Evolutionary conservation across 495 filamentous ascomycete genomes (phyloP).

Genomic region (Podospora pseudocomata): DNA sequence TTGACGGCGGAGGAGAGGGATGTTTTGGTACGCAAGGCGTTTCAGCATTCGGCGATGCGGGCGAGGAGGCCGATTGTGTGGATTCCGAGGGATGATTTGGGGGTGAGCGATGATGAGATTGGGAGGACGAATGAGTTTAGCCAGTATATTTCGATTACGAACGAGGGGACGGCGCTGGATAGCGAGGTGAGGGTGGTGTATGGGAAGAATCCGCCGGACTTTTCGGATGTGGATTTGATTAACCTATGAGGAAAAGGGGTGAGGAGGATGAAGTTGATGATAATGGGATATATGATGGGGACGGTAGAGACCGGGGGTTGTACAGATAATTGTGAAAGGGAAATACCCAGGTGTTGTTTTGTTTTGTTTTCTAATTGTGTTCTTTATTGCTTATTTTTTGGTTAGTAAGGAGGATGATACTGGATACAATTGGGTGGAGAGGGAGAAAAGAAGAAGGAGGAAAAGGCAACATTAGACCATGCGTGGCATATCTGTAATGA

Average conservation of each 20-base stretch:
- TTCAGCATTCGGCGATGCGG: conserved; percentile 84
- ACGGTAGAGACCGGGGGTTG: neutral
- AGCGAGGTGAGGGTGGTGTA: conserved; percentile 83
- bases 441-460: neutral
- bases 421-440: neutral
- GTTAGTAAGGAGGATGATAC: neutral
- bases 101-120: conserved; percentile 89
- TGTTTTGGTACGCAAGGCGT: conserved; percentile 78
- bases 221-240: conserved; percentile 86
- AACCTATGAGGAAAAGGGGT: conserved; percentile 54
- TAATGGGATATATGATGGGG: neutral
- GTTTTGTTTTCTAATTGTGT: neutral
- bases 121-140: conserved; percentile 70
- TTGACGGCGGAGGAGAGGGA: conserved; percentile 89
- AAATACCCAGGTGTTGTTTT: neutral
- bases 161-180: conserved; percentile 84
- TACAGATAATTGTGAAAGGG: neutral
- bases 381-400: neutral
- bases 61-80: conserved; percentile 85
- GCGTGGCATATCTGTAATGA: neutral
- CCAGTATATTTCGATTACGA: conserved; percentile 88
- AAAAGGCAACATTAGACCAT: neutral
- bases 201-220: conserved; percentile 84
- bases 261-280: neutral
- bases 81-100: conserved; percentile 90